phyloP scores from a whole-genome alignment of 1,284 basidiomycete species.

The Apiotrichum gracile region DNA sequence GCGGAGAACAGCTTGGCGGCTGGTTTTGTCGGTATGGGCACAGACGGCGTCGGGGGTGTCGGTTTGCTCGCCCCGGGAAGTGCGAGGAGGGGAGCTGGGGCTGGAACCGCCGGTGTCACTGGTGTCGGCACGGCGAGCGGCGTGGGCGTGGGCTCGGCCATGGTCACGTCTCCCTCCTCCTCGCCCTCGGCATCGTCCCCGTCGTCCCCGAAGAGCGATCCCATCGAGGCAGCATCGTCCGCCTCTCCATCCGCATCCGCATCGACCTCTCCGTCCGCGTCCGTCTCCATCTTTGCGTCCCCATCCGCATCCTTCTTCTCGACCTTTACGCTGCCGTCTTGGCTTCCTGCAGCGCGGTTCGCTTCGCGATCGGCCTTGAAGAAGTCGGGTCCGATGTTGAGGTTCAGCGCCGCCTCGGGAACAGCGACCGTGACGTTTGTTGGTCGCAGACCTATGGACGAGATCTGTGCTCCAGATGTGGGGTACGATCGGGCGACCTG shows the following conservation, averaged over 20 bases:
- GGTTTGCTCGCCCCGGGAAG: constrained; percentile 4
- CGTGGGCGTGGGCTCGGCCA: constrained; percentile 7
- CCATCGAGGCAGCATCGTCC: not conserved
- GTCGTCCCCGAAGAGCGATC: constrained; percentile 6
- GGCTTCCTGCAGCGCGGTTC: not conserved
- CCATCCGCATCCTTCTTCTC: constrained; percentile 5
- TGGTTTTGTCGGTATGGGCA: not conserved
- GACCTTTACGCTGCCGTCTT: constrained; percentile 2
- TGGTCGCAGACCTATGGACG: constrained; percentile 73
- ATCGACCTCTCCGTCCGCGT: constrained; percentile 10
- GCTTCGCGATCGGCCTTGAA: constrained; percentile 22
- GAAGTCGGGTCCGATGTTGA: constrained; percentile 34
- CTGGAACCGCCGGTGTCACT: constrained; percentile 12
- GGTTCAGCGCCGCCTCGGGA: constrained; percentile 8
- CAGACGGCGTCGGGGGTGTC: not conserved
- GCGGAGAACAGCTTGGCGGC: not conserved
- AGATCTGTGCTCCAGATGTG: constrained; percentile 80
- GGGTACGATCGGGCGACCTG: constrained; percentile 69
- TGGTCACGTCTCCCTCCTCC: constrained; percentile 15
- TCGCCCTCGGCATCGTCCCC: constrained; percentile 27
- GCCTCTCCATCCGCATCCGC: not conserved
- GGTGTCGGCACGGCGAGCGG: constrained; percentile 1
- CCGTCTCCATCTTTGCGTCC: constrained; percentile 14
- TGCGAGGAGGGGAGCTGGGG: constrained; percentile 14
- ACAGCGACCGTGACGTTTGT: not conserved